phyloP scores from a whole-genome alignment of 2,329 filamentous ascomycete genomes.

The Helminthosporium solani region DNA sequence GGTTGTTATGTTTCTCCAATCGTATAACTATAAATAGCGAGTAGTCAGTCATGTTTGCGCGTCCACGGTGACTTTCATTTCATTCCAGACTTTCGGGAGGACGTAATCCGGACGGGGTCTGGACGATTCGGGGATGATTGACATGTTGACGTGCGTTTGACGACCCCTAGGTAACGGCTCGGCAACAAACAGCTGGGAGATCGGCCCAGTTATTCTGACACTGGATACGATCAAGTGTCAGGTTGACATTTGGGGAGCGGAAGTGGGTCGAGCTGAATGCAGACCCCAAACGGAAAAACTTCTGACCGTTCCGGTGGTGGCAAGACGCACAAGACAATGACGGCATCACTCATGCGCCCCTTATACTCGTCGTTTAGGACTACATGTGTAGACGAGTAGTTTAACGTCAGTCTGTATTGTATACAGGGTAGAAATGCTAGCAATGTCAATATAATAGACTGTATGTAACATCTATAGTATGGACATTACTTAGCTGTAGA shows the following conservation, averaged over 20 bases:
- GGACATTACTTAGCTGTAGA: too few species aligned
- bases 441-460: too few species aligned
- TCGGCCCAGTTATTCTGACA: slow-evolving; percentile 3
- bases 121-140: background rate
- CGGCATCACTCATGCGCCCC: background rate
- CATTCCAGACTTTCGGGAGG: slow-evolving; percentile 4
- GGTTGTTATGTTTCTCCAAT: background rate
- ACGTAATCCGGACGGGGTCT: background rate
- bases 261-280: background rate
- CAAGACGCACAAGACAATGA: background rate
- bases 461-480: too few species aligned
- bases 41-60: slow-evolving; percentile 6
- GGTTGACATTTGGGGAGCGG: background rate
- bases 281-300: background rate
- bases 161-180: background rate
- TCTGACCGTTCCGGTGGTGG: background rate
- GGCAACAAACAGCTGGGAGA: slow-evolving; percentile 2
- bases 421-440: too few species aligned
- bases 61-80: slow-evolving; percentile 11
- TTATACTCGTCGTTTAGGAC: too few species aligned
- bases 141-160: background rate
- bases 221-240: background rate
- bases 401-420: too few species aligned
- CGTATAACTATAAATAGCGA: background rate
- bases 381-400: too few species aligned